Evolutionary conservation across 352 stramenopile genomes (phyloP), one percentile per base, ranked within the genome.

Genomic region (Globisporangium yorkense): DNA sequence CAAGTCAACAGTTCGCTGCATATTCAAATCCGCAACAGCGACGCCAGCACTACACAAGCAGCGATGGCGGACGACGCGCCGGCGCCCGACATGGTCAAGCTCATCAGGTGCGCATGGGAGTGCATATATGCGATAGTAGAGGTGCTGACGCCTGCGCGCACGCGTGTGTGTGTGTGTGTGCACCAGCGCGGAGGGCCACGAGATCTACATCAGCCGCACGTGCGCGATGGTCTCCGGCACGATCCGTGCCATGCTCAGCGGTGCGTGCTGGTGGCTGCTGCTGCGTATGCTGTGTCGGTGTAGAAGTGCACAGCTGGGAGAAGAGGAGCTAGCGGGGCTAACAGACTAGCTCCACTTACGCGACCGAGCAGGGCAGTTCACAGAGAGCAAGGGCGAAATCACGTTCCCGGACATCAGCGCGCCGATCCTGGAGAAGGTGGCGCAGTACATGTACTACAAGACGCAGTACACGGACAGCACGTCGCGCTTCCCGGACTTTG

Each of bases 381-480:
- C 80, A 20, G 90, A 97, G 65, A 96, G 83, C 79, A 92, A 96
- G 62, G 92, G 92, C 58, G 92, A 99, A 68, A 98, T 99, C 70
- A 90, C 82, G 37, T 99, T 99, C 68, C 96, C 94, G 0, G 97
- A 91, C 59, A 99, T 99, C 66, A 90, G 88, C 50, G 93, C 90
- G 24, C 82, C 86, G 33, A 98, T 99, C 61, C 70, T 99, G 20
- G 97, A 99, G 71, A 98, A 98, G 64, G 92, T 98, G 37, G 96
- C 96, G 47, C 92, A 98, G 74, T 99, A 99, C 84, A 89, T 99
- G 62, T 98, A 99, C 80, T 99, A 99, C 82, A 99, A 99, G 83
- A 87, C 87, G 48, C 76, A 88, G 71, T 98, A 98, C 74, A 94
- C 87, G 21, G 98, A 99, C 70, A 97, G 86, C 63, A 94, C 82